Evolutionary conservation across 2,329 filamentous ascomycete genomes (phyloP), one percentile per base, ranked within the genome.

Genomic region (Pleoardoris graminearum): DNA sequence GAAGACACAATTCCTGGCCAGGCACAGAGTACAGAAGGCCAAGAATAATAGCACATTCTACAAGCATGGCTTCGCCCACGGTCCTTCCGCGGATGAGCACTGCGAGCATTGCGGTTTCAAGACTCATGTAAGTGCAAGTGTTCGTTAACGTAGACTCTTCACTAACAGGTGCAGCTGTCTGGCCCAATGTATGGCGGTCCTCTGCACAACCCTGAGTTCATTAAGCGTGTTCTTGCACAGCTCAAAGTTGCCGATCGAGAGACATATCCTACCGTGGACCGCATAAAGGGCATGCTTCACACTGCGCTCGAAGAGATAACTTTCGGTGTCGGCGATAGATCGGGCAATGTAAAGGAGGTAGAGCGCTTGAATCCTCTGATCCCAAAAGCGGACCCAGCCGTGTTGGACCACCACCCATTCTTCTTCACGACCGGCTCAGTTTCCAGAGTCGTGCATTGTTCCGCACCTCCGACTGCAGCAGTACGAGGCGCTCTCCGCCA

Each of bases 161-260:
- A 29, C 48, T 45, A 43, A 50, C 37, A n/a, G 3, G 3, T 19
- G 30, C 14, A 71, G 62, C 73, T 97, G 12, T 88, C 86, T 4
- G 94, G 94, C 1, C 94, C 94, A 0, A 97, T 99, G 93, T 99
- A 92, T 77, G 92, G 85, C 29, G 94, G 94, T 0, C 89, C 88
- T 17, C 78, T 99, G 7, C 94, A 99, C 74, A 91, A 91, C 38
- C 82, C 85, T 6, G 83, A 85, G 1, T 99, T 97, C 67, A 85
- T 99, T 55, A 83, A 89, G 66, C 84, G 83, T 50, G 85, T 99
- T 21, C 80, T 99, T 14, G 82, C 85, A 37, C 82, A 87, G 51
- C 80, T 96, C 7, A 85, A 90, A 0, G 75, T 79, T 3, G 83
- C 85, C 0, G 84, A 91, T 42, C 80, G 80, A 22, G 79, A 85